phyloP scores from a whole-genome alignment of 768 basidiomycete genomes.

The Suillus lakei region DNA sequence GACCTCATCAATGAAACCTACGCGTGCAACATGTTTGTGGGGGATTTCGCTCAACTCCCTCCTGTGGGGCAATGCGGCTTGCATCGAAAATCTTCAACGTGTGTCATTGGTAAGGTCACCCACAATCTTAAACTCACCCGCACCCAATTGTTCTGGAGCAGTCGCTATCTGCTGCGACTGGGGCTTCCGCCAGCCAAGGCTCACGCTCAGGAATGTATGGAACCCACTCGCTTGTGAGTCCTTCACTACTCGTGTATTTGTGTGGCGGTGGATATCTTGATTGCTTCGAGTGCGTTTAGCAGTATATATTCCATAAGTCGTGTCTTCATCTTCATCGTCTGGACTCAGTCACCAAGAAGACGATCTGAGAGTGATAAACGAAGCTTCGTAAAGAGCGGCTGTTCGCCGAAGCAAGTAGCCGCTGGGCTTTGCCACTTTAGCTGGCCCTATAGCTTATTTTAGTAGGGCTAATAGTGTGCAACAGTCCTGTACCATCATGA shows the following conservation, averaged over 20 bases:
- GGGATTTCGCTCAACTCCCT: no score
- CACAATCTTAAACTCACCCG: no score
- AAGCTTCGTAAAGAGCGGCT: no score
- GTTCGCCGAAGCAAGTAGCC: no score
- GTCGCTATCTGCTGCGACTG: conserved; percentile 62
- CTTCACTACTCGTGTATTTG: conserved; percentile 10
- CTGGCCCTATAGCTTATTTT: no score
- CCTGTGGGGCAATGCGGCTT: no score
- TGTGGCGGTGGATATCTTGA: conserved; percentile 22
- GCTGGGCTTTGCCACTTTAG: no score
- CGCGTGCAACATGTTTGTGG: conserved; percentile 81
- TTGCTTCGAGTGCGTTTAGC: conserved; percentile 28
- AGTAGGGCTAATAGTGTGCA: neutral
- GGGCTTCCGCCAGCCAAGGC: conserved; percentile 38
- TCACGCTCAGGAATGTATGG: conserved; percentile 29
- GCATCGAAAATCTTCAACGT: no score
- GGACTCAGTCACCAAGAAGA: no score
- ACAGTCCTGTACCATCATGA: neutral
- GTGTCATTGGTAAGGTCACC: no score
- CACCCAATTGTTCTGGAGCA: conserved; percentile 58
- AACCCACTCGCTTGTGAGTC: conserved; percentile 23
- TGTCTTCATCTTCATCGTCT: conserved; percentile 10
- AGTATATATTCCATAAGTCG: conserved; percentile 19
- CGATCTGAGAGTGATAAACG: no score
- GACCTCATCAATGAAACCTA: conserved; percentile 73